phyloP scores from a whole-genome alignment of 129 eudicot genomes.

The Lonicera japonica region DNA sequence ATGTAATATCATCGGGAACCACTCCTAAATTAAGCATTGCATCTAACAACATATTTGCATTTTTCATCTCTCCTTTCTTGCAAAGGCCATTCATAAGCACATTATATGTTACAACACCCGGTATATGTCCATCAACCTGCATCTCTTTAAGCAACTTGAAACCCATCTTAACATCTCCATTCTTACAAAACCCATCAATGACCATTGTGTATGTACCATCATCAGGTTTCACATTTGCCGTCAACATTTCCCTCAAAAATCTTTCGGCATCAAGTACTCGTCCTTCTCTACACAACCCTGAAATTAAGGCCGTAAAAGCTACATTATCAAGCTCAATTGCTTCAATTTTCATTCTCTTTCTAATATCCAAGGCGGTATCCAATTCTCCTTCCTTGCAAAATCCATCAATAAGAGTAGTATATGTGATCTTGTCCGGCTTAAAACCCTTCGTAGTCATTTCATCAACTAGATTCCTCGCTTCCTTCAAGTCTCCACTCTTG shows the following conservation, averaged over 20 bases:
- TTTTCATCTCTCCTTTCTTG: constrained; percentile 69
- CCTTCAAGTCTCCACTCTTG: constrained; percentile 42
- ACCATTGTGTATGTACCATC: constrained; percentile 71
- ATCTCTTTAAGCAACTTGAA: constrained; percentile 59
- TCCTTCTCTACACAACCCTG: constrained; percentile 69
- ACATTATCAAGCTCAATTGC: constrained; percentile 64
- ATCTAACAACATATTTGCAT: constrained; percentile 56
- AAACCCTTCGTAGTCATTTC: constrained; percentile 56
- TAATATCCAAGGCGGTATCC: constrained; percentile 41
- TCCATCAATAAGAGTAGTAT: constrained; percentile 74
- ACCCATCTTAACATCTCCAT: constrained; percentile 68
- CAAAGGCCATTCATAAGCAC: constrained; percentile 75
- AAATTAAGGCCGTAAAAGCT: constrained; percentile 72
- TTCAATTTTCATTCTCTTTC: constrained; percentile 46
- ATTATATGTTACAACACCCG: constrained; percentile 60
- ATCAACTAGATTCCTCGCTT: constrained; percentile 46
- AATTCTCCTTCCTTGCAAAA: constrained; percentile 71
- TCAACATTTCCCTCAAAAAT: constrained; percentile 60
- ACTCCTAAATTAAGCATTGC: constrained; percentile 78
- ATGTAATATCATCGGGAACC: constrained; percentile 75
- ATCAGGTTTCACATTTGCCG: constrained; percentile 48
- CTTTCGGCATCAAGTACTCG: constrained; percentile 50
- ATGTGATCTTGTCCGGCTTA: constrained; percentile 70
- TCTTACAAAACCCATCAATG: constrained; percentile 65
- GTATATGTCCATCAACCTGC: constrained; percentile 57